Evolutionary conservation across 768 basidiomycete genomes (phyloP).

Genomic region (Mycena rebaudengoi): DNA sequence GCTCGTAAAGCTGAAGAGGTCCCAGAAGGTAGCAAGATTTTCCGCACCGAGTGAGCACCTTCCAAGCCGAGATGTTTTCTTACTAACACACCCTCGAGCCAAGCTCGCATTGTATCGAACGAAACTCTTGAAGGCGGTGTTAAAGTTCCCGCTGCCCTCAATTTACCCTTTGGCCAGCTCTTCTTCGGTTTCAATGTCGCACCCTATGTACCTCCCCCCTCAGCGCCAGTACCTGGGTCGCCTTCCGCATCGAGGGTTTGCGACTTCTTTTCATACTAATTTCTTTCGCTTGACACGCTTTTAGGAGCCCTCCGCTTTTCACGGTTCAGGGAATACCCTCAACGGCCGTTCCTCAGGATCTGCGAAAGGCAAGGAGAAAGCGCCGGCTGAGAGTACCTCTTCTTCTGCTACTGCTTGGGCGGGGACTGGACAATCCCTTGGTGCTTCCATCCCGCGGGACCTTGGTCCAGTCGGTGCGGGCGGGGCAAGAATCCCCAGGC

Average conservation of each 20-base stretch:
- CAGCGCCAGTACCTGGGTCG: conserved; percentile 39
- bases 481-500: conserved; percentile 58
- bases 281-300: conserved; percentile 5
- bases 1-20: conserved; percentile 85
- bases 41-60: conserved; percentile 82
- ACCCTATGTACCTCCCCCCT: conserved; percentile 66
- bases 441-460: conserved; percentile 47
- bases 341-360: conserved; percentile 59
- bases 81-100: conserved; percentile 53
- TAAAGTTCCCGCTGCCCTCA: conserved; percentile 89
- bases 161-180: conserved; percentile 90
- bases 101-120: conserved; percentile 85
- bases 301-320: conserved; percentile 60
- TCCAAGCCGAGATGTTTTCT: background rate
- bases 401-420: conserved; percentile 46
- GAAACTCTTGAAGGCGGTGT: conserved; percentile 74
- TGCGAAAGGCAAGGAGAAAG: conserved; percentile 63
- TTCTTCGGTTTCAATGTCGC: conserved; percentile 95
- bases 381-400: conserved; percentile 43
- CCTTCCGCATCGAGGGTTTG: conserved; percentile 42
- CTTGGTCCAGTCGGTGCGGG: conserved; percentile 61
- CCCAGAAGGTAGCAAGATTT: conserved; percentile 85
- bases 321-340: conserved; percentile 74
- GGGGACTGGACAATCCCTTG: conserved; percentile 60
- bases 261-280: background rate